Base-by-base conservation (phyloP, 2,329 filamentous ascomycete species). In the Venturia effusa region DNA sequence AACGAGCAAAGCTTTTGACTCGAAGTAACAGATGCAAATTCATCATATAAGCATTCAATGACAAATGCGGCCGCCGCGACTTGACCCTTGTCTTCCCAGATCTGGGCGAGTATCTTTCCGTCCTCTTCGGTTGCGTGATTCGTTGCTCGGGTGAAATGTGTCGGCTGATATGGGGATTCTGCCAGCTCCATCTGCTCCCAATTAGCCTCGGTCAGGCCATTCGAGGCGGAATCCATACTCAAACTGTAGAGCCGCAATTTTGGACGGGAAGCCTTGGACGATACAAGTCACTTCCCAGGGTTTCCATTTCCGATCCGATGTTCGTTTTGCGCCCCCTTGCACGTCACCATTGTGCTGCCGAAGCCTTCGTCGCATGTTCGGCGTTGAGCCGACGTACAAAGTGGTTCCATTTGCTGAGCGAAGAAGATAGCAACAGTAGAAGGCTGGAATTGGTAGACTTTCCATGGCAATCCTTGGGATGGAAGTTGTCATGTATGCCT, bases 361-460 rank as follows among this genome's bases (percentile, higher is more conserved):
- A 30, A 97, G 81, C 17, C 94, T 88, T 65, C 93, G 84, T 1
- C 86, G 85, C 51, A 94, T 93, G 71, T 97, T 86, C 0, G 92
- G 92, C 0, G 94, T 97, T 54, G 90, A 96, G 62, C 94, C 94
- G 63, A 97, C 88, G 75, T 99, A 99, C 13, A 40, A n/a, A 0
- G 87, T 92, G 51, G 51, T 57, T 34, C 51, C 51, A 22, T 57
- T 57, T 19, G 51, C 51, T 0, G 93, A 97, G 24, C 92, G 88
- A 41, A 97, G 83, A 19, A 97, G 83, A 74, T 99, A 97, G 72
- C 94, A 95, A 68, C 90, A 91, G 73, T 97, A 97, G 68, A 97
- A 88, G 1, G 92, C 87, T 11, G 93, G 93, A 27, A 97, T 90
- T 0, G 81, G 79, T 32, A 34, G 62, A 27, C 24, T 59, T 24